Evolutionary conservation across 139 green algal genomes (phyloP), one percentile per base, ranked within the genome.

Genomic region (Pleodorina starrii): DNA sequence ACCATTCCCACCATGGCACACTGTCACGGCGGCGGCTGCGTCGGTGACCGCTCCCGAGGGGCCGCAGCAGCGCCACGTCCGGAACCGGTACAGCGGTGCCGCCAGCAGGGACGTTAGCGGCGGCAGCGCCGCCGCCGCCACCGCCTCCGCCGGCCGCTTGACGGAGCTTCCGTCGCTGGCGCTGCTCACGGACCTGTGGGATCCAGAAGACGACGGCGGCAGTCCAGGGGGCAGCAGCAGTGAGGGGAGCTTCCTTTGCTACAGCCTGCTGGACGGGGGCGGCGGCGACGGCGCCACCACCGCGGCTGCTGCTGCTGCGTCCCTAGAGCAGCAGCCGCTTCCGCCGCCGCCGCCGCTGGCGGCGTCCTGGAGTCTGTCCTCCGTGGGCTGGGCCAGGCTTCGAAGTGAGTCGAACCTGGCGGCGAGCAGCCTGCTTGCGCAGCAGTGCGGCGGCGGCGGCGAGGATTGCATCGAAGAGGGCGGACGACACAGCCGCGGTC

Each of bases 351-450:
- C 72, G 29, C 25, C 43, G 48, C 48, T 48, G 35, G 43, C 11
- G 80, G 1, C 59, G 9, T 43, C 59, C 17, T 76, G 80, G 59
- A 86, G 80, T 27, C 60, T 75, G 59, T 59, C 59, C 43, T 77
- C 60, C 12, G 32, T 63, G 4, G n/a, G 81, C 29, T 87, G 81
- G 81, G 81, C 29, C 1, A 46, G 14, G 43, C 57, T 87, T 38
- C 60, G 40, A 60, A 35, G 63, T 5, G 81, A 87, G 3, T 40
- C 81, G 25, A 29, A 87, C 60, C 32, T 38, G 48, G 76, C 76
- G 32, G 76, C 36, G 48, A 69, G 7, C 48, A 48, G 48, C 48
- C 36, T 84, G 27, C 48, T 84, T 12, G 21, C 50, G 14, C 68
- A 46, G 35, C 32, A 21, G 11, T 10, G 48, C 48, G 29, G 57